Base-by-base conservation (phyloP, 768 basidiomycete genomes). In the Amyloporia xantha region DNA sequence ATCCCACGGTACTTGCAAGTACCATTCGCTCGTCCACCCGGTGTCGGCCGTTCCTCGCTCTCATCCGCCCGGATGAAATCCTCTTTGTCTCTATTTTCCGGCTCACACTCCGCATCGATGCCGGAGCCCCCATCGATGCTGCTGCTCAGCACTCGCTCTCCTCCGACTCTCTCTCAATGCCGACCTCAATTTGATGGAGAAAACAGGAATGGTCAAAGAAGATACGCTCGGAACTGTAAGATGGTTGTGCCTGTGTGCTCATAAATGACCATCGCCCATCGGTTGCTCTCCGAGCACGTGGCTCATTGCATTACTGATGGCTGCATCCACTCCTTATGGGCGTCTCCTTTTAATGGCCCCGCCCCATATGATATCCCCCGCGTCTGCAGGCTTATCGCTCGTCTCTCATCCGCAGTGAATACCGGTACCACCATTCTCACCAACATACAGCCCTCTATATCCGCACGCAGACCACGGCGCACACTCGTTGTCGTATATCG, bases 181-280 rank as follows among this genome's bases (percentile, higher is more conserved):
- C 33, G 5, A 25, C 5, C 20, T n/a, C 41, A 41, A 23, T n/a
- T 13, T 23, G 41, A 12, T 5, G 5, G 6, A n/a, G 41, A n/a
- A 21, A 15, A 15, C 41, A 15, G 41, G 20, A 23, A 41, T 13
- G 41, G 41, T 5, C 19, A 4, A 9, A 17, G 42, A 7, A 3
- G 24, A 44, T 27, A 27, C 10, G 19, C 3, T 17, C 47, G 45
- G n/a, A n/a, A n/a, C n/a, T n/a, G n/a, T n/a, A n/a, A n/a, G n/a
- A 56, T 44, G 41, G 51, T 50, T 48, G 56, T 50, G 56, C 66
- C 66, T 66, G 59, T 66, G 67, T 52, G 40, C 54, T 52, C 53
- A 58, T 56, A 27, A 42, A 47, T 49, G 44, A 24, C 46, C 30
- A 41, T 33, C n/a, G n/a, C n/a, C n/a, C n/a, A n/a, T n/a, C n/a